Evolutionary conservation across 345 rosid species (phyloP).

Genomic region (Abelmoschus esculentus): DNA sequence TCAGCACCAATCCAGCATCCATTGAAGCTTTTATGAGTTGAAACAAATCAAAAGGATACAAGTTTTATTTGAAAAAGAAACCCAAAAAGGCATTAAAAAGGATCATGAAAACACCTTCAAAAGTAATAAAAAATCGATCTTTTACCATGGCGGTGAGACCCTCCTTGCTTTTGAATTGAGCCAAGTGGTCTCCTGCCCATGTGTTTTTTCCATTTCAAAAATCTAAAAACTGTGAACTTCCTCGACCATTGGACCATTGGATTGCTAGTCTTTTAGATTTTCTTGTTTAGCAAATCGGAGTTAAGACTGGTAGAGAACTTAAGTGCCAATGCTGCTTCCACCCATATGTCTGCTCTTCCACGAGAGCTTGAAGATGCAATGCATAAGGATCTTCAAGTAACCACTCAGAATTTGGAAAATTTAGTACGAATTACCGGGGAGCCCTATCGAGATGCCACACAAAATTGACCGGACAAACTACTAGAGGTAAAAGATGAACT

Average conservation of each 20-base stretch:
- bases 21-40: too few relatives aligned
- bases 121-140: too few relatives aligned
- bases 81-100: too few relatives aligned
- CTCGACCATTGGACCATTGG: not conserved
- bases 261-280: not conserved
- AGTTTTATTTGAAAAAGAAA: too few relatives aligned
- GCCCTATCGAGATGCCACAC: slow-evolving; percentile 78
- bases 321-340: slow-evolving; percentile 53
- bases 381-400: slow-evolving; percentile 69
- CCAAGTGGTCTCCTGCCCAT: too few relatives aligned
- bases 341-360: too few relatives aligned
- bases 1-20: not conserved
- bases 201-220: too few relatives aligned
- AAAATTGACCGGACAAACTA: slow-evolving; percentile 48
- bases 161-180: too few relatives aligned
- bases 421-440: slow-evolving; percentile 51
- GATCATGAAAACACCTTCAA: too few relatives aligned
- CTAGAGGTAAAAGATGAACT: slow-evolving; percentile 44
- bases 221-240: not conserved
- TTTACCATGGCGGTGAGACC: too few relatives aligned
- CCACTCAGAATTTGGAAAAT: slow-evolving; percentile 37
- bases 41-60: too few relatives aligned
- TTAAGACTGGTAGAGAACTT: slow-evolving; percentile 47
- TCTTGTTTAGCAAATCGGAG: slow-evolving; percentile 20
- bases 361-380: slow-evolving; percentile 78